Percentiles rank a stretch among this genome's conserved stretches.
Conservation (phyloP, 2,329 filamentous ascomycete genomes). For the Tothia fuscella region DNA sequence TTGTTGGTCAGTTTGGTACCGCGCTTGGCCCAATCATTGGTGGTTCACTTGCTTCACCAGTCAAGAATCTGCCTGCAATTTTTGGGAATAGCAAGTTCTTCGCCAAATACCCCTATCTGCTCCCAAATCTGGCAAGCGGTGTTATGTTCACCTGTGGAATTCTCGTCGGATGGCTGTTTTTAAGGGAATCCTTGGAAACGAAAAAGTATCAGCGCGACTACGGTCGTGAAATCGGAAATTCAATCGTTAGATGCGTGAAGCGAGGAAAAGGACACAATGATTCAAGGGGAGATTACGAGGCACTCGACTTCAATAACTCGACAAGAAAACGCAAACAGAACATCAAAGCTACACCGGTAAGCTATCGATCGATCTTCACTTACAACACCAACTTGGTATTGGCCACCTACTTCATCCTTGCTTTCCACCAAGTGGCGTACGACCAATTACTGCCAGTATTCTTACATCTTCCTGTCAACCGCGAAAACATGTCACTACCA, state of each 20-base stretch:
- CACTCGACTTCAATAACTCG: slow-evolving; percentile 4
- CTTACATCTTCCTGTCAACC: slow-evolving; percentile 58
- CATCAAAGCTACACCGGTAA: slow-evolving; percentile 19
- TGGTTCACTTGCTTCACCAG: slow-evolving; percentile 73
- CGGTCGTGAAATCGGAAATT: slow-evolving; percentile 55
- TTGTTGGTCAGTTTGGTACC: slow-evolving; percentile 77
- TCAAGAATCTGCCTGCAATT: slow-evolving; percentile 56
- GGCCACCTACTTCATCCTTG: slow-evolving; percentile 65
- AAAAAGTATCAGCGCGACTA: slow-evolving; percentile 62
- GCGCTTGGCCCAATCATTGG: slow-evolving; percentile 81
- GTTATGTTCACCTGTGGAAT: slow-evolving; percentile 69
- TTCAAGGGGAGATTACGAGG: not conserved
- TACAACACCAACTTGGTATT: slow-evolving; percentile 65
- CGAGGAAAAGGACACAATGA: too few relatives aligned
- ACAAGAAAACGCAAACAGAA: not conserved
- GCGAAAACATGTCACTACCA: slow-evolving; percentile 50
- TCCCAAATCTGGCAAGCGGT: slow-evolving; percentile 73
- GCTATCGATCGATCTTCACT: slow-evolving; percentile 56
- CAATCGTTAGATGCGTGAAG: not conserved
- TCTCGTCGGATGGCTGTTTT: slow-evolving; percentile 61
- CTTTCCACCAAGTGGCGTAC: slow-evolving; percentile 70
- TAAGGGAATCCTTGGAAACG: slow-evolving; percentile 75
- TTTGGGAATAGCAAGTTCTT: slow-evolving; percentile 49
- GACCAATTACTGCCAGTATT: slow-evolving; percentile 59
- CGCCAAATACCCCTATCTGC: slow-evolving; percentile 63